These are phyloP conservation scores for Plantago lanceolata DNA, from an alignment of 305 asterid species.

Conservation along the genomic window DNA sequence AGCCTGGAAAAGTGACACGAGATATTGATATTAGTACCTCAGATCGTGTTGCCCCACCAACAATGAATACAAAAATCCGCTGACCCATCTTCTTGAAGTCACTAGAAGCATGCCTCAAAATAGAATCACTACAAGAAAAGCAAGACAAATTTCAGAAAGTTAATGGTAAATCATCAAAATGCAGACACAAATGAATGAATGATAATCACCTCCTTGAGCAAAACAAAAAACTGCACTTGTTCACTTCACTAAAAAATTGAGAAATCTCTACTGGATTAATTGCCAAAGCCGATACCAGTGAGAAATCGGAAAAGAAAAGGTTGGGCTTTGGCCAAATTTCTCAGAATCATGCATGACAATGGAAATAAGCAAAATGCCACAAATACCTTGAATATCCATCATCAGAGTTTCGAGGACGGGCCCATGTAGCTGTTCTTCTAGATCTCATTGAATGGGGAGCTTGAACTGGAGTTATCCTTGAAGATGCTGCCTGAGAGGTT, in stretches of 20 bases:
- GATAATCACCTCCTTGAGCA: not conserved
- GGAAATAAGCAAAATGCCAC: conserved; percentile 7
- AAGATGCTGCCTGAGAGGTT: conserved; percentile 48
- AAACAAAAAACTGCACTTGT: too few species aligned
- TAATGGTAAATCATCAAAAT: conserved; percentile 14
- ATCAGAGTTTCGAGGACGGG: conserved; percentile 92
- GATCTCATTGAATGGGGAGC: conserved; percentile 95
- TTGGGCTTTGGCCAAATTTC: not conserved
- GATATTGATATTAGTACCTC: conserved; percentile 50
- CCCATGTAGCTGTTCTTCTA: conserved; percentile 92
- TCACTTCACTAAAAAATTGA: too few species aligned
- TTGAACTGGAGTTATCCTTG: conserved; percentile 47
- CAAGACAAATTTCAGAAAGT: not conserved
- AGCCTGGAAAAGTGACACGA: not conserved
- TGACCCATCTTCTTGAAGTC: conserved; percentile 92
- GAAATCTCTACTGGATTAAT: too few species aligned
- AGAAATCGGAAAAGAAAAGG: too few species aligned
- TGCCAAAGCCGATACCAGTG: too few species aligned
- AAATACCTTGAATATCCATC: conserved; percentile 95
- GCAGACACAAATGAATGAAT: not conserved
- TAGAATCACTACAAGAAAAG: conserved; percentile 59
- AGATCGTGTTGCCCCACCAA: conserved; percentile 97
- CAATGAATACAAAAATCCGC: conserved; percentile 89
- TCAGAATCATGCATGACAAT: not conserved
- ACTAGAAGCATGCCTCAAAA: conserved; percentile 85